Conservation (phyloP, 2,329 filamentous ascomycete genomes). For the Aureobasidium sp. region DNA sequence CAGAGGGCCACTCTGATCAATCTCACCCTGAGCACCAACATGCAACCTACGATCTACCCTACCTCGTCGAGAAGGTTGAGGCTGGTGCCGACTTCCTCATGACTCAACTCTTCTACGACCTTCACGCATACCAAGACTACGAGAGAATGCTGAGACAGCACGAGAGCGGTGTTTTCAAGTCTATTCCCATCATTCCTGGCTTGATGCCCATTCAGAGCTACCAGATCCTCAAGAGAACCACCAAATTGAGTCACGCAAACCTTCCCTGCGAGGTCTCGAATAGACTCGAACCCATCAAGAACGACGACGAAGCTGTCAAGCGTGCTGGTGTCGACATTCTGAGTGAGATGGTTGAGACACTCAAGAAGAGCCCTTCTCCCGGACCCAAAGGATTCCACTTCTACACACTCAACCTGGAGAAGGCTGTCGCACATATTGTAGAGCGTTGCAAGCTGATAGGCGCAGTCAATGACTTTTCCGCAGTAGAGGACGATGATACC, state of each 20-base stretch:
- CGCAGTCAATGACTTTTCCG: constrained; percentile 34
- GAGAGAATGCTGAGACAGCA: constrained; percentile 71
- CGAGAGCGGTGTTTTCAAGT: constrained; percentile 75
- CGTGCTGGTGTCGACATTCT: constrained; percentile 73
- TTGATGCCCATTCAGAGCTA: constrained; percentile 98
- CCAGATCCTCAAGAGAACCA: constrained; percentile 87
- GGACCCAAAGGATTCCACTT: constrained; percentile 84
- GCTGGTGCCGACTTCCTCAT: constrained; percentile 97
- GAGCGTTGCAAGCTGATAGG: constrained; percentile 82
- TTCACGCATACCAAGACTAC: constrained; percentile 72
- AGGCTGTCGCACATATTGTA: constrained; percentile 87
- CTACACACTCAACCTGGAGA: constrained; percentile 94
- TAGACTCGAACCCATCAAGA: constrained; percentile 64
- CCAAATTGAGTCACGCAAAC: constrained; percentile 85
- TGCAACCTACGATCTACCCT: constrained; percentile 65
- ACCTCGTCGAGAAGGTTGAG: constrained; percentile 79
- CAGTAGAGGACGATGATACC: constrained; percentile 33
- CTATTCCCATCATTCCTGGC: constrained; percentile 84
- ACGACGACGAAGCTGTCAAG: constrained; percentile 77
- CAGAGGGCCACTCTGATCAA: constrained; percentile 90
- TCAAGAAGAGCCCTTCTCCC: constrained; percentile 56
- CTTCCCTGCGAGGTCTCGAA: constrained; percentile 65
- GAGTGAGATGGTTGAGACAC: constrained; percentile 71
- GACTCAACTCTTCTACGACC: constrained; percentile 95
- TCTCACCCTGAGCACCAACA: constrained; percentile 74